These are phyloP conservation scores for Hygrophorus pudorinus DNA, from an alignment of 768 basidiomycete genomes.

Conservation along the genomic window DNA sequence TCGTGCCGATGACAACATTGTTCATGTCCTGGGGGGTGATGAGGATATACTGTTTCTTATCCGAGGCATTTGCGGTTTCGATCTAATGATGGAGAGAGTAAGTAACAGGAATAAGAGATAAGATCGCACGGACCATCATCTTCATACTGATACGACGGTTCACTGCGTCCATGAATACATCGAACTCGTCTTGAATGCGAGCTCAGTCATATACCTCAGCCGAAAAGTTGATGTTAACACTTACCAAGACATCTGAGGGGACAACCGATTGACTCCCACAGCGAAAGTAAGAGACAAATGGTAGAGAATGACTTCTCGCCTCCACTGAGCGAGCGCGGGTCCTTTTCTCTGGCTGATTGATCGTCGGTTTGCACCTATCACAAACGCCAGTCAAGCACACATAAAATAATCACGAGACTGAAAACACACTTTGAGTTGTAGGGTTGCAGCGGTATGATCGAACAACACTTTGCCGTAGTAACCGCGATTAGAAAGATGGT, in stretches of 20 bases:
- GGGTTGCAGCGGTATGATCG: constrained; percentile 56
- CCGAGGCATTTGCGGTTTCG: constrained; percentile 78
- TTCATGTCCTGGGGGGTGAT: constrained; percentile 96
- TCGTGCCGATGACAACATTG: constrained; percentile 53
- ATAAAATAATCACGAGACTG: not conserved
- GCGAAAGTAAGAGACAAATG: constrained; percentile 82
- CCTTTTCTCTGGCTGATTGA: constrained; percentile 62
- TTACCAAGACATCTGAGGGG: constrained; percentile 85
- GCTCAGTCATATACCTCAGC: constrained; percentile 1
- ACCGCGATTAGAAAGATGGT: constrained; percentile 75
- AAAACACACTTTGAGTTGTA: constrained; percentile 49
- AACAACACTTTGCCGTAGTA: constrained; percentile 88
- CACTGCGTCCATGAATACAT: constrained; percentile 95
- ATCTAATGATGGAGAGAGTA: constrained; percentile 36
- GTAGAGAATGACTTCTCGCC: constrained; percentile 98
- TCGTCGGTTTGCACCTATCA: constrained; percentile 76
- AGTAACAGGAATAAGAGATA: not conserved
- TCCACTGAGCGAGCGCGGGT: constrained; percentile 79
- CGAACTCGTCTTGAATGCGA: constrained; percentile 71
- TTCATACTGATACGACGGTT: constrained; percentile 89
- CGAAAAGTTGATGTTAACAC: constrained; percentile 11
- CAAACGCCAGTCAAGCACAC: not conserved
- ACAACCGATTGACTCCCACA: constrained; percentile 95
- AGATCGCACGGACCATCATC: constrained; percentile 65
- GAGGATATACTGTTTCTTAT: constrained; percentile 87